Evolutionary conservation across 139 green algal species (phyloP).

Genomic region (Closterium sp.): DNA sequence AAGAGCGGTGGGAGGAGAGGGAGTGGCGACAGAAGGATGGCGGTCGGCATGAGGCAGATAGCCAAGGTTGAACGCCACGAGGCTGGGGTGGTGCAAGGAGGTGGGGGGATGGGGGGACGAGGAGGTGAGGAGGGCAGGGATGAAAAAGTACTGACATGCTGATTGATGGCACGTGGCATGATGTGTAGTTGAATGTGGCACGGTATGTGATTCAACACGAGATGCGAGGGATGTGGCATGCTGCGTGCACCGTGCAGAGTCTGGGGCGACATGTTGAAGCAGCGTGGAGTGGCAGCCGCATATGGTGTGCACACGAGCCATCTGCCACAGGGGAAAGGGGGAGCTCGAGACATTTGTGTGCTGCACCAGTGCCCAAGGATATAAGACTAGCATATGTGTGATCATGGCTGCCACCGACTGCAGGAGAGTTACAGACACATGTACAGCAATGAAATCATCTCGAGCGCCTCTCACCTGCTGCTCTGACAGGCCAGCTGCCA

Average conservation of each 20-base stretch:
- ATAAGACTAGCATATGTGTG: no score
- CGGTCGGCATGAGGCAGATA: conserved; percentile 32
- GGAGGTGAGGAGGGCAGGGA: background rate
- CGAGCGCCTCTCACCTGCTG: background rate
- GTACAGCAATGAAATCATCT: background rate
- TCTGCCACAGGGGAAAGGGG: background rate
- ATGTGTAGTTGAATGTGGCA: background rate
- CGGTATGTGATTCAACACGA: background rate
- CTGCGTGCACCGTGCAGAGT: background rate
- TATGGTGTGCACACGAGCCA: background rate
- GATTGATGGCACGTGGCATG: background rate
- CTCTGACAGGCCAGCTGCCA: background rate
- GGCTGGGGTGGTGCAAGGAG: background rate
- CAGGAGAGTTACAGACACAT: background rate
- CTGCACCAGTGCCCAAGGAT: no score
- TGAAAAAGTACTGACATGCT: background rate
- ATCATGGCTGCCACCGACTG: background rate
- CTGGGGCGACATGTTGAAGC: background rate
- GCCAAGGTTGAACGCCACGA: conserved; percentile 43
- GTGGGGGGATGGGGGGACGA: background rate
- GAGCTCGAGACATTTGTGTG: no score
- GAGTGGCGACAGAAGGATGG: no score
- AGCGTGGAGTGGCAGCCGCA: background rate
- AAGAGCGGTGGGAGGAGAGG: background rate
- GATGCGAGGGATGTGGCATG: background rate